phyloP scores from a whole-genome alignment of 2,329 filamentous ascomycete species.

The Cladosporium cucumerinum region DNA sequence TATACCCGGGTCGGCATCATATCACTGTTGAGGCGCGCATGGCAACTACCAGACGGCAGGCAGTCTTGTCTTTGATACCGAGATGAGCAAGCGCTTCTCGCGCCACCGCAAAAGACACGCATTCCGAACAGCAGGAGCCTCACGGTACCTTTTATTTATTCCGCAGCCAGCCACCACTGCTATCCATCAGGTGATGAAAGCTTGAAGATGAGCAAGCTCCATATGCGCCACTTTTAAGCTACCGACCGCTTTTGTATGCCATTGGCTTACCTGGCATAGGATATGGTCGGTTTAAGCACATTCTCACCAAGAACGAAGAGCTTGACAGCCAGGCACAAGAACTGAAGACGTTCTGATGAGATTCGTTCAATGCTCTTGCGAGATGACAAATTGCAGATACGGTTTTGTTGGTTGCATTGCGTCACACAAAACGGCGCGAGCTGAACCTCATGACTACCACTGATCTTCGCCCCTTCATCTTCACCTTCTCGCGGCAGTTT shows the following conservation, averaged over 20 bases:
- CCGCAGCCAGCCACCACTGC: neutral
- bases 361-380: neutral
- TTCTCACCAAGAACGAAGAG: neutral
- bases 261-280: neutral
- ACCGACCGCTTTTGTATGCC: neutral
- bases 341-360: neutral
- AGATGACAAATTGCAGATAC: neutral
- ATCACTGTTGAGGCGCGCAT: neutral
- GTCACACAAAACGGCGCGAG: neutral
- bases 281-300: neutral
- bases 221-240: neutral
- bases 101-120: neutral
- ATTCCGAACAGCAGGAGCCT: neutral
- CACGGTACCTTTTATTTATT: neutral
- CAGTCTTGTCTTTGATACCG: neutral
- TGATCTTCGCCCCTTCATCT: neutral
- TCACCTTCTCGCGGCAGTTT: neutral
- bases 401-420: neutral
- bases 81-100: neutral
- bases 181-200: neutral
- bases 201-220: neutral
- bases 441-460: neutral
- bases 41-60: neutral
- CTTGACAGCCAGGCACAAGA: neutral
- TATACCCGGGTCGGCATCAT: slow-evolving; percentile 14